phyloP scores from a whole-genome alignment of 441 rosid species.

The Populus hybrid region DNA sequence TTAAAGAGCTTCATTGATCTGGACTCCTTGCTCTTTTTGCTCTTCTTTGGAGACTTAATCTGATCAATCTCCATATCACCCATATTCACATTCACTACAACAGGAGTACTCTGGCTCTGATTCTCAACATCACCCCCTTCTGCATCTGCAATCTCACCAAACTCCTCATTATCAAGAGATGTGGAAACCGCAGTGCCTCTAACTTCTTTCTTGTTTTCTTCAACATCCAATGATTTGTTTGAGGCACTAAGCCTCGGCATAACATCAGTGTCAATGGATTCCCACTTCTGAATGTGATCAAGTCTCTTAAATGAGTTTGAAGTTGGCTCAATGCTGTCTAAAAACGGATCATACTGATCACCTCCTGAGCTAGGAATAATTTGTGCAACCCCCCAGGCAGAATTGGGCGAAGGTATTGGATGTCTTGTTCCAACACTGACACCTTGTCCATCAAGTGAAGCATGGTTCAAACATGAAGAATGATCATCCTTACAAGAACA shows the following conservation, averaged over 20 bases:
- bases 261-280: conserved; percentile 37
- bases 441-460: conserved; percentile 32
- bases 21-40: conserved; percentile 53
- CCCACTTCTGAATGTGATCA: conserved; percentile 39
- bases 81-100: conserved; percentile 19
- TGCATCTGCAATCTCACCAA: conserved; percentile 66
- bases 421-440: conserved; percentile 36
- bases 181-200: conserved; percentile 32
- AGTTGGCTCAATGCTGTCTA: conserved; percentile 77
- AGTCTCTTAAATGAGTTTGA: conserved; percentile 36
- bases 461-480: conserved; percentile 26
- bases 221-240: conserved; percentile 49
- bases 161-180: conserved; percentile 49
- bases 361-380: conserved; percentile 33
- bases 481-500: conserved; percentile 19
- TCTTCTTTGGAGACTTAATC: conserved; percentile 52
- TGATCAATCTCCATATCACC: conserved; percentile 57
- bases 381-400: conserved; percentile 32
- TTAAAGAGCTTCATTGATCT: conserved; percentile 72
- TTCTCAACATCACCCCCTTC: conserved; percentile 61
- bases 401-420: conserved; percentile 42
- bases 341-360: conserved; percentile 79
- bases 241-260: conserved; percentile 45
- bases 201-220: conserved; percentile 50
- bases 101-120: conserved; percentile 43